phyloP scores from a whole-genome alignment of 441 rosid species.

The Cnidoscolus chayamansa region DNA sequence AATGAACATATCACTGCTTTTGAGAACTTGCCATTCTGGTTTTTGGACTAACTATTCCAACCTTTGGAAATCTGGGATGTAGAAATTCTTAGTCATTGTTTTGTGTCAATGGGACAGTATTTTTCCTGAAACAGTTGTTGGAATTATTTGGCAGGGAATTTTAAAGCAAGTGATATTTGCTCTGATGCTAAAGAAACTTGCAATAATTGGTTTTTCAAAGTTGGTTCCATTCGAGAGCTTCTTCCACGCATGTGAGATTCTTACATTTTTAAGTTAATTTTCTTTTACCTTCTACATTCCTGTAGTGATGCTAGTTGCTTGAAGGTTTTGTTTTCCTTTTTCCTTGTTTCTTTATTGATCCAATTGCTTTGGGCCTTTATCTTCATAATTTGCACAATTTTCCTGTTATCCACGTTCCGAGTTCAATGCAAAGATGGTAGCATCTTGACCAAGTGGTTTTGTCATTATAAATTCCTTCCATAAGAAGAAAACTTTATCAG shows the following conservation, averaged over 20 bases:
- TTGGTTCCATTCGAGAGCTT: conserved; percentile 79
- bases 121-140: conserved; percentile 24
- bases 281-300: conserved; percentile 1
- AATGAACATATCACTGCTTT: background rate
- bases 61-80: background rate
- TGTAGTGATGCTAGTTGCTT: background rate
- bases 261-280: conserved; percentile 23
- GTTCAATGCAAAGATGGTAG: background rate
- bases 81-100: background rate
- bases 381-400: background rate
- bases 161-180: conserved; percentile 59
- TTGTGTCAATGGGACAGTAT: conserved; percentile 15
- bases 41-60: background rate
- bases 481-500: background rate
- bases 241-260: conserved; percentile 84
- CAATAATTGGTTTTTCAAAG: conserved; percentile 90
- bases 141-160: conserved; percentile 57
- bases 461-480: background rate
- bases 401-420: background rate
- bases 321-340: background rate
- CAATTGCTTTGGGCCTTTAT: background rate
- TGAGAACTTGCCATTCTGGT: background rate
- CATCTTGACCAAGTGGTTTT: background rate
- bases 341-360: background rate
- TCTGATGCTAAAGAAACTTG: conserved; percentile 87